Percentiles rank a stretch among this genome's conserved stretches.
These are phyloP conservation scores for Epichloe glyceriae DNA, from an alignment of 2,329 filamentous ascomycete genomes.

Conservation along the genomic window DNA sequence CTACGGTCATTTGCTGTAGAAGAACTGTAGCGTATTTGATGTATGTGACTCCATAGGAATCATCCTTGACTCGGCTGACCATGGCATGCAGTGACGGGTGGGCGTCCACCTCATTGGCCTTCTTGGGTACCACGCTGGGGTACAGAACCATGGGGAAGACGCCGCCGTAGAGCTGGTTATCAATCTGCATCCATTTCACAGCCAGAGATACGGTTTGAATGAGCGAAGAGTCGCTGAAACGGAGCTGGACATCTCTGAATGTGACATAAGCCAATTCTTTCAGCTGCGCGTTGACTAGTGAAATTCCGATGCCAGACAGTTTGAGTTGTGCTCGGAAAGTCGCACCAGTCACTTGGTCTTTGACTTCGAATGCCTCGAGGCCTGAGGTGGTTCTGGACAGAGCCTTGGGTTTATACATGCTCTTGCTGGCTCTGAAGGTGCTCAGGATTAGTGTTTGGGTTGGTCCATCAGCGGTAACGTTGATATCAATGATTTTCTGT, in stretches of 20 bases:
- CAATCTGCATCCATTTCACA: conserved; percentile 97
- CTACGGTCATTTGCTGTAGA: conserved; percentile 94
- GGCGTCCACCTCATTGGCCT: conserved; percentile 87
- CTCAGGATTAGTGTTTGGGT: conserved; percentile 90
- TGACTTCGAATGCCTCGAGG: conserved; percentile 70
- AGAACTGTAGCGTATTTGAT: conserved; percentile 95
- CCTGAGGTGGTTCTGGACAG: conserved; percentile 34
- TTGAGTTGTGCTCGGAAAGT: conserved; percentile 83
- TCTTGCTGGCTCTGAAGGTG: conserved; percentile 87
- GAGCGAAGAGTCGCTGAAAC: conserved; percentile 82
- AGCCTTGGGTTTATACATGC: conserved; percentile 59
- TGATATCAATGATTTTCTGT: conserved; percentile 89
- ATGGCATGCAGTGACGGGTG: conserved; percentile 90
- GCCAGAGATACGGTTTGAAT: conserved; percentile 86
- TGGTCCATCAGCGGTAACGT: conserved; percentile 87
- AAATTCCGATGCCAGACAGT: conserved; percentile 82
- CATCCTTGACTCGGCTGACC: conserved; percentile 90
- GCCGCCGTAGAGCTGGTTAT: conserved; percentile 95
- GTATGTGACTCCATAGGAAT: conserved; percentile 94
- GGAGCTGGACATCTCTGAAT: conserved; percentile 78
- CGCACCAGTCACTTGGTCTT: conserved; percentile 75
- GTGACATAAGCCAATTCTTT: conserved; percentile 91
- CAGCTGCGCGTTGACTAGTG: conserved; percentile 81
- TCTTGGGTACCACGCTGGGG: conserved; percentile 94
- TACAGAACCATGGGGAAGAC: conserved; percentile 97